Percentiles rank a stretch among this genome's conserved stretches.
phyloP scores from a whole-genome alignment of 2,329 filamentous ascomycete genomes.

The Diplodia mutila region DNA sequence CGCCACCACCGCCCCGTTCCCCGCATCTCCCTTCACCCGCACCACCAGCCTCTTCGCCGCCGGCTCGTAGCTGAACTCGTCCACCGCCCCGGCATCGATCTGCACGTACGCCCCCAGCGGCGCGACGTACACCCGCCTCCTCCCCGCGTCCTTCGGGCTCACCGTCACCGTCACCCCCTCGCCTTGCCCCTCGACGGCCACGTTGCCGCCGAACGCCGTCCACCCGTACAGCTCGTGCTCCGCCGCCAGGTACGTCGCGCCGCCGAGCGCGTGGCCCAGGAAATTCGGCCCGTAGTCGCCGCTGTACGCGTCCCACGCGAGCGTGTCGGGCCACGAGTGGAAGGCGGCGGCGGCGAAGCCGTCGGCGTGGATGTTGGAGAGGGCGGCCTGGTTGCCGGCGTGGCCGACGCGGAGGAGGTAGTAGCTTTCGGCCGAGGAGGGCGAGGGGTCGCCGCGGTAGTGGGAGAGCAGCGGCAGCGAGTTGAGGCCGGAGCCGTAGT shows the following conservation, averaged over 20 bases:
- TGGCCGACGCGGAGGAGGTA: constrained; percentile 60
- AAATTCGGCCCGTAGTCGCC: constrained; percentile 63
- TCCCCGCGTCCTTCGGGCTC: constrained; percentile 51
- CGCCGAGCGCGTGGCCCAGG: constrained; percentile 55
- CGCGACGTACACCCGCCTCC: constrained; percentile 55
- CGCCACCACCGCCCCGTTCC: constrained; percentile 27
- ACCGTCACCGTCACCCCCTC: no score
- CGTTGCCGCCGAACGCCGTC: constrained; percentile 55
- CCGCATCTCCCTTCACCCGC: constrained; percentile 26
- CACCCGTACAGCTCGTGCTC: constrained; percentile 51
- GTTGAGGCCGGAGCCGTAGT: constrained; percentile 65
- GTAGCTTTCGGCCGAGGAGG: constrained; percentile 31
- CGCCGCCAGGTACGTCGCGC: constrained; percentile 54
- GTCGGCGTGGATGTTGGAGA: constrained; percentile 60
- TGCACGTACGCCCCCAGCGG: background rate
- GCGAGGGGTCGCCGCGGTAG: constrained; percentile 50
- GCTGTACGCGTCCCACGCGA: constrained; percentile 60
- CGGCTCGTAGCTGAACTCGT: constrained; percentile 24
- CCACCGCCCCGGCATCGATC: background rate
- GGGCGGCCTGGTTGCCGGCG: constrained; percentile 56
- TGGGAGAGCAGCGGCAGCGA: constrained; percentile 58
- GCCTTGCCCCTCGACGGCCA: no score
- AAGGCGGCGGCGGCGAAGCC: constrained; percentile 61
- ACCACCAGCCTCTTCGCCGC: constrained; percentile 28
- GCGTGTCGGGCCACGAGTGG: constrained; percentile 60